Evolutionary conservation across 805 yeast genomes (phyloP).

Genomic region (Kuraishia capsulata): DNA sequence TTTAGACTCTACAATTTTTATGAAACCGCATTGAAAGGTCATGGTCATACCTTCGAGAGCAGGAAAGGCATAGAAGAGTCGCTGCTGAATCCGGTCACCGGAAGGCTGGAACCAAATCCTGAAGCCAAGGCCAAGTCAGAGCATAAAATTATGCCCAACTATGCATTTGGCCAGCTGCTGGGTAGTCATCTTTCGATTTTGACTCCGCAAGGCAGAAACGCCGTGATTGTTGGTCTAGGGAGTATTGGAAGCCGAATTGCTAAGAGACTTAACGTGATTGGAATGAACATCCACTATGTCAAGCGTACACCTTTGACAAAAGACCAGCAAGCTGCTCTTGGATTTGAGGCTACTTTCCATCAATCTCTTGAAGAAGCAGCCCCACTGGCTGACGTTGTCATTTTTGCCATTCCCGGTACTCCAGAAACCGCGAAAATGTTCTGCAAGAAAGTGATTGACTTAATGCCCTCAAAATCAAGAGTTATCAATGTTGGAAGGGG

Average conservation of each 20-base stretch:
- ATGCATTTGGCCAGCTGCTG: constrained; percentile 31
- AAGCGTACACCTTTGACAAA: constrained; percentile 40
- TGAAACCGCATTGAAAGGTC: constrained; percentile 28
- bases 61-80: constrained; percentile 29
- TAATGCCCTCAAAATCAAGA: constrained; percentile 45
- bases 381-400: constrained; percentile 43
- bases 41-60: constrained; percentile 33
- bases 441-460: constrained; percentile 34
- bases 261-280: constrained; percentile 42
- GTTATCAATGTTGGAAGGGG: constrained; percentile 77
- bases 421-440: constrained; percentile 48
- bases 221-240: constrained; percentile 67
- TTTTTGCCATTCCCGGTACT: constrained; percentile 60
- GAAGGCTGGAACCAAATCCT: constrained; percentile 15
- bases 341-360: constrained; percentile 36
- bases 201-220: constrained; percentile 50
- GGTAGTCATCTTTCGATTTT: constrained; percentile 34
- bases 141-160: constrained; percentile 13
- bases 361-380: constrained; percentile 30
- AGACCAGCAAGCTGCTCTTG: constrained; percentile 26
- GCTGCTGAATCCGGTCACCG: constrained; percentile 22
- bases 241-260: constrained; percentile 64
- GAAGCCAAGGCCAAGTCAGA: constrained; percentile 11
- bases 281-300: constrained; percentile 56
- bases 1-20: constrained; percentile 49